Evolutionary conservation across 176 grass and related monocot species (phyloP), one percentile per base, ranked within the genome.

Genomic region (Triticum timopheevii): DNA sequence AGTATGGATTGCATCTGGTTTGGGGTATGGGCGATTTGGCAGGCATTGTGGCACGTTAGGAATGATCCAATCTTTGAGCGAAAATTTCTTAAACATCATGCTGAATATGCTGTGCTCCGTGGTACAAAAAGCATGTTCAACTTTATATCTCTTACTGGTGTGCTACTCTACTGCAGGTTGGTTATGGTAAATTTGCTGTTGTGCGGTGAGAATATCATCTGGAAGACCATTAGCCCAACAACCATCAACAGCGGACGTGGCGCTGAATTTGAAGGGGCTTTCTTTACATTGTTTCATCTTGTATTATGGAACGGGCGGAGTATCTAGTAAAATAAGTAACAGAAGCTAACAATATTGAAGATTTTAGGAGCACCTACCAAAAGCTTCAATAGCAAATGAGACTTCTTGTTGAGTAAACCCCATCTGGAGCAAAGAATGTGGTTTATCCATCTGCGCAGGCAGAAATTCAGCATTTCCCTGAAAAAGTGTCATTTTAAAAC

Each of bases 351-450:
- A 59, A 59, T 59, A 59, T 59, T 59, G 56, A 22, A 59, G 20
- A 59, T 22, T 59, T 8, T 59, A 59, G 20, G 7, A 54, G 50
- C 13, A 75, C 91, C 79, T 86, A 97, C 95, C 93, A 61, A 83
- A 90, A 35, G 27, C 93, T 49, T 92, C 93, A 85, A 95, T 93
- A 79, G 89, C 93, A 62, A 71, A 88, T 62, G 95, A 97, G 36
- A 95, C 91, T 93, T 97, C 93, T 79, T 92, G 67, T 88, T 97
- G 89, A 7, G 91, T 95, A 84, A 92, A 97, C 68, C 95, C 95
- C 89, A 92, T 97, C 50, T 93, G 79, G 34, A 93, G 82, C 44
- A 97, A 84, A 77, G 61, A n/a, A 39, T 81, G 52, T 9, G 87
- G 80, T 84, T 90, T 95, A 7, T 95, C 91, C 82, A 94, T 93